Evolutionary conservation across 2,329 filamentous ascomycete species (phyloP).

Genomic region (Botrytis cinerea): DNA sequence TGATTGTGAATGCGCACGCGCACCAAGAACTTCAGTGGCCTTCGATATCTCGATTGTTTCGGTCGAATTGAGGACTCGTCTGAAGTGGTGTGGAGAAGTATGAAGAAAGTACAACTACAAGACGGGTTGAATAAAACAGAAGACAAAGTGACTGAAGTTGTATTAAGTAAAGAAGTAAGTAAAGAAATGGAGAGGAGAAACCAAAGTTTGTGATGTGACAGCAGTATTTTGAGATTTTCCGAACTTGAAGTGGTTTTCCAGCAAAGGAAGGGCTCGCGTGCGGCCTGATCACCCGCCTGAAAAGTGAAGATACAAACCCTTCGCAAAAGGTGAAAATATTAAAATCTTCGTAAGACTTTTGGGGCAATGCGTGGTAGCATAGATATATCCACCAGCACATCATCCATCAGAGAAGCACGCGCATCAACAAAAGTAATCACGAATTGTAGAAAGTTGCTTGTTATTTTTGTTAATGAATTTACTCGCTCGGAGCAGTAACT

Average conservation of each 20-base stretch:
- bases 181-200: not conserved
- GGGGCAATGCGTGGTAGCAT: not conserved
- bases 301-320: not conserved
- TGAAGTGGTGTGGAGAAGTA: not conserved
- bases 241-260: not conserved
- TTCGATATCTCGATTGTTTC: not conserved
- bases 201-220: not conserved
- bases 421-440: not conserved
- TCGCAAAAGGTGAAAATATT: not conserved
- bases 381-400: not conserved
- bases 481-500: slow-evolving; percentile 7
- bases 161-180: not conserved
- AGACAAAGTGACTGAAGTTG: not conserved
- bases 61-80: not conserved
- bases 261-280: not conserved
- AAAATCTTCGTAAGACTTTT: not conserved
- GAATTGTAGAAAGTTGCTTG: not conserved
- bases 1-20: not conserved
- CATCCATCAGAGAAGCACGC: not conserved
- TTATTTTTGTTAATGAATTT: not conserved
- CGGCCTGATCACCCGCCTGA: not conserved
- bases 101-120: not conserved
- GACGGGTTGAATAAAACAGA: not conserved
- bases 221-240: not conserved
- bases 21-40: not conserved